Percentiles rank a stretch among this genome's conserved stretches.
phyloP scores from a whole-genome alignment of 2,329 filamentous ascomycete genomes.

The Colletotrichum sublineola region DNA sequence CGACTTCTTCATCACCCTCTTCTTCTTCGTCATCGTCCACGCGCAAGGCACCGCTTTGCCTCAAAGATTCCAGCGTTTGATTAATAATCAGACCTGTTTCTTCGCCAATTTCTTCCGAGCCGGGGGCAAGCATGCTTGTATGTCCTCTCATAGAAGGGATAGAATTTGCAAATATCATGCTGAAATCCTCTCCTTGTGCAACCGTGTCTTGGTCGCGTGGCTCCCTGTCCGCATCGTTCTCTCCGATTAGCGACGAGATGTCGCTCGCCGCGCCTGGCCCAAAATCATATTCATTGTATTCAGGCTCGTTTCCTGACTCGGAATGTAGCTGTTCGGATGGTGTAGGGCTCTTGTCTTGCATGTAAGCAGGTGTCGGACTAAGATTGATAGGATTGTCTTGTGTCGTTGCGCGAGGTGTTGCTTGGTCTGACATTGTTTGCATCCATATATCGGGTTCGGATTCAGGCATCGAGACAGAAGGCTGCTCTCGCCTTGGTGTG shows the following conservation, averaged over 20 bases:
- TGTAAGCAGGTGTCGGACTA: conserved; percentile 16
- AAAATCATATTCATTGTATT: conserved; percentile 34
- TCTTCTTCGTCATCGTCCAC: conserved; percentile 25
- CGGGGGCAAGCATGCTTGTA: conserved; percentile 52
- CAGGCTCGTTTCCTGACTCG: conserved; percentile 32
- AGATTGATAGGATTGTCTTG: conserved; percentile 8
- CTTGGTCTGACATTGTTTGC: conserved; percentile 55
- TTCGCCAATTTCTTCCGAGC: conserved; percentile 64
- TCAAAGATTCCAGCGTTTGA: conserved; percentile 65
- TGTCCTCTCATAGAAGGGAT: conserved; percentile 64
- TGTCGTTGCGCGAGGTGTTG: conserved; percentile 51
- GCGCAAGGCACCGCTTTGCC: conserved; percentile 50
- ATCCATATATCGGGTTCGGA: conserved; percentile 63
- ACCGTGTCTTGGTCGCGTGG: conserved; percentile 56
- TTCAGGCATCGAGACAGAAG: conserved; percentile 40
- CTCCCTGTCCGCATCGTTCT: conserved; percentile 44
- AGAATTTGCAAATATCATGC: conserved; percentile 70
- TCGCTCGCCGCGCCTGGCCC: conserved; percentile 34
- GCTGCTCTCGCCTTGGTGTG: conserved; percentile 43
- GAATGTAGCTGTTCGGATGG: conserved; percentile 34
- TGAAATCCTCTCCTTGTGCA: conserved; percentile 67
- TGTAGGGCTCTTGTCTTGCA: conserved; percentile 31
- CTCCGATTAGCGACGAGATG: conserved; percentile 32
- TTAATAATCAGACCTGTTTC: conserved; percentile 70
- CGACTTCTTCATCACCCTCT: conserved; percentile 2